Conservation (phyloP, 2,329 filamentous ascomycete genomes). For the Fonsecaea pugnacius region DNA sequence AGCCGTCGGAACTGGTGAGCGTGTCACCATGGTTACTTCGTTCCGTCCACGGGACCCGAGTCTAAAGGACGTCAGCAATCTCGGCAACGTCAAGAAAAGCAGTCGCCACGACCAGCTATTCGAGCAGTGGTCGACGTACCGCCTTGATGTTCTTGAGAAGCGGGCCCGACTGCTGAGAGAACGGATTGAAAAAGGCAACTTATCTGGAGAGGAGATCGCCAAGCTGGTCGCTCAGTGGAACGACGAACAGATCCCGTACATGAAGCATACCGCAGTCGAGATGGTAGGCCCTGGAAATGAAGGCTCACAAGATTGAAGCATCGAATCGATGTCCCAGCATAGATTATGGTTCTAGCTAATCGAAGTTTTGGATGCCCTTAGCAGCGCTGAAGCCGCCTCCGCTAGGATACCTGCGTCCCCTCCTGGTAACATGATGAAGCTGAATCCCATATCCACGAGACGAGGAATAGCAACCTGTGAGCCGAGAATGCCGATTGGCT, state of each 20-base stretch:
- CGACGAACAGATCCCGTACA: constrained; percentile 23
- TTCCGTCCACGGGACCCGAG: constrained; percentile 35
- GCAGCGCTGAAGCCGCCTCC: constrained; percentile 13
- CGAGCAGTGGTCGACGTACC: constrained; percentile 27
- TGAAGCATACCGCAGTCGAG: constrained; percentile 23
- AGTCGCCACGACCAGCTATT: constrained; percentile 24
- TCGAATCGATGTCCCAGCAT: background rate
- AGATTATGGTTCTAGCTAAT: constrained; percentile 3
- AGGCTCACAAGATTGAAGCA: constrained; percentile 22
- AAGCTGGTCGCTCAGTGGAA: constrained; percentile 23
- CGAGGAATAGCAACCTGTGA: background rate
- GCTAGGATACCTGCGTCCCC: constrained; percentile 20
- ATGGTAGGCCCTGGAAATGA: constrained; percentile 22
- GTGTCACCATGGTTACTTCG: constrained; percentile 40
- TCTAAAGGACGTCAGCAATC: constrained; percentile 22
- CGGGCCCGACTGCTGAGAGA: constrained; percentile 19
- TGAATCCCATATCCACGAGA: constrained; percentile 17
- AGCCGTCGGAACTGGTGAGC: constrained; percentile 37
- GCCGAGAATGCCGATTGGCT: constrained; percentile 16
- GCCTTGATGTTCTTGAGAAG: constrained; percentile 25
- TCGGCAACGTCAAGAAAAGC: constrained; percentile 25
- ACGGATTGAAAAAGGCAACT: constrained; percentile 6
- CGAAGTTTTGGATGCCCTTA: constrained; percentile 7
- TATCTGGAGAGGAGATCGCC: constrained; percentile 19
- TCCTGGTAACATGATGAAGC: constrained; percentile 20